Evolutionary conservation across 1,284 basidiomycete genomes (phyloP).

Genomic region (Phellinidium pouzarii): DNA sequence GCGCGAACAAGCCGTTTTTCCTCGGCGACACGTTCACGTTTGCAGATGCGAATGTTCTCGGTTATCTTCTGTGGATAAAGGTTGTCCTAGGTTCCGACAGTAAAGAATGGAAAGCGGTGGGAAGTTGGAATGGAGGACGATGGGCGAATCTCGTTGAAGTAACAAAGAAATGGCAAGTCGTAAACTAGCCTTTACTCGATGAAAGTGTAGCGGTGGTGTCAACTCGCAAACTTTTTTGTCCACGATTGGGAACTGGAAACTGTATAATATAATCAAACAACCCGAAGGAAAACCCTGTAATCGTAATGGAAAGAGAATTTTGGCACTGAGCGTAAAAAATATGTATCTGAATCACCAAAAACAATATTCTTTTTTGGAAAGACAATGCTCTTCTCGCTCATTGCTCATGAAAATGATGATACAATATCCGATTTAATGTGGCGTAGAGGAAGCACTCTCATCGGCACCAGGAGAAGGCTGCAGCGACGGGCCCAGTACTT

Average conservation of each 20-base stretch:
- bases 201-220: background rate
- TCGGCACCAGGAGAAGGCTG: slow-evolving; percentile 13
- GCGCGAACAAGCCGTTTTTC: slow-evolving; percentile 7
- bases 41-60: slow-evolving; percentile 17
- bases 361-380: too few relatives aligned
- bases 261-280: too few relatives aligned
- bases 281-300: too few relatives aligned
- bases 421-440: background rate
- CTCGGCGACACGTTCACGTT: slow-evolving; percentile 16
- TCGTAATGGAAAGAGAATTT: too few relatives aligned
- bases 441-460: slow-evolving; percentile 2
- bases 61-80: slow-evolving; percentile 20
- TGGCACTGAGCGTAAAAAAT: too few relatives aligned
- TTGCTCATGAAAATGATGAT: too few relatives aligned
- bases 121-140: slow-evolving; percentile 36
- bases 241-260: too few relatives aligned
- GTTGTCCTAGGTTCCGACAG: slow-evolving; percentile 24
- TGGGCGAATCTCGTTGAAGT: slow-evolving; percentile 10
- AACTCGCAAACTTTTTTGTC: too few relatives aligned
- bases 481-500: slow-evolving; percentile 27
- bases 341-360: too few relatives aligned
- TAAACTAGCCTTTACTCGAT: background rate
- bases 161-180: slow-evolving; percentile 9
- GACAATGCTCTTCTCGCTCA: too few relatives aligned
- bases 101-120: slow-evolving; percentile 14